Evolutionary conservation across 2,329 filamentous ascomycete genomes (phyloP), one percentile per base, ranked within the genome.

Genomic region (Diaporthe citriasiana): DNA sequence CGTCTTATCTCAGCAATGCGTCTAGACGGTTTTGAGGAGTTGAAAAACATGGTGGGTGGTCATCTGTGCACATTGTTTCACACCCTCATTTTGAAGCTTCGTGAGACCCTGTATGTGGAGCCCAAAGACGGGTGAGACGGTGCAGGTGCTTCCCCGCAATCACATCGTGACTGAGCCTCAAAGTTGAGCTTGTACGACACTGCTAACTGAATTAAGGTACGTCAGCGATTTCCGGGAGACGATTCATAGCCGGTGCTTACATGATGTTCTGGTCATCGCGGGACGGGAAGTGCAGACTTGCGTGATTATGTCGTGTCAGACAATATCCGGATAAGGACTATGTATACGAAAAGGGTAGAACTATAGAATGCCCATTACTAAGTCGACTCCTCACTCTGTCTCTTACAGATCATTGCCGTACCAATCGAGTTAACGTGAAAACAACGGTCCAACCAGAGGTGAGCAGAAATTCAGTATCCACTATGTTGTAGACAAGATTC

Each of bases 181-280:
- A 25, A n/a, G 12, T 12, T 35, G 30, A 40, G 17, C 22, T 68
- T 27, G 33, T 38, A 30, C 17, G 13, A 22, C 47, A 45, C 8
- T 53, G 5, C 63, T 68, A 68, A 53, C 40, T 33, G 4, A 4
- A 38, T 53, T 40, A 1, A 38, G 47, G 8, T 7, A 25, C 19
- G 30, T 53, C 33, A 68, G 47, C 63, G 47, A 53, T 27, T 53
- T 40, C 63, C 63, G 63, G n/a, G n/a, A 27, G 22, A 19, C 25
- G 13, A 47, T 7, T 1, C 30, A 30, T n/a, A 22, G 13, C 45
- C 47, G 45, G 33, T 22, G 47, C 47, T 68, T 51, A 68, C 63
- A 53, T 53, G 33, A 33, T 40, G 47, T 40, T 53, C 15, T 68
- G 40, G 15, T 25, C 17, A 68, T 40, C n/a, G 35, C 33, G 63